Evolutionary conservation across 2,329 filamentous ascomycete species (phyloP).

Genomic region (Stachybotrys elegans): DNA sequence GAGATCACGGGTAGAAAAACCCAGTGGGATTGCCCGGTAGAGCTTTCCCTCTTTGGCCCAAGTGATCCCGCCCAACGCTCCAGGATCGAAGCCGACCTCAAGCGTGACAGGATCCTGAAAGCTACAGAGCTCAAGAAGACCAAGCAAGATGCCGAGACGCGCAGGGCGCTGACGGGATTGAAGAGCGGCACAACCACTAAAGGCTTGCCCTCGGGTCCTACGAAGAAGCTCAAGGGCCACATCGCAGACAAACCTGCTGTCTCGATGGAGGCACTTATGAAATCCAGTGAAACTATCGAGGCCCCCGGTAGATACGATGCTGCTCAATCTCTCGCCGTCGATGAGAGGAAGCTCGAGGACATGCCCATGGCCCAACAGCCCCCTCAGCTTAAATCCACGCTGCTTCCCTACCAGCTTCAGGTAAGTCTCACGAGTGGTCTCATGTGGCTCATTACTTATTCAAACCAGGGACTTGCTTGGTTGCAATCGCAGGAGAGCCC

Average conservation of each 20-base stretch:
- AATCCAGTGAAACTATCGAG: constrained; percentile 62
- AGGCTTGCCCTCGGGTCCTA: constrained; percentile 22
- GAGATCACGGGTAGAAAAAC: constrained; percentile 62
- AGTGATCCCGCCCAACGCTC: constrained; percentile 46
- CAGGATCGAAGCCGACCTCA: constrained; percentile 56
- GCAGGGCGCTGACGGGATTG: constrained; percentile 38
- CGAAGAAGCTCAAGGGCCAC: constrained; percentile 7
- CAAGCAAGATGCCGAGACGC: constrained; percentile 46
- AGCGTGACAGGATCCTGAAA: constrained; percentile 58
- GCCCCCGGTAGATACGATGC: constrained; percentile 59
- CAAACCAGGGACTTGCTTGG: constrained; percentile 69
- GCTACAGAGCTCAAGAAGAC: constrained; percentile 51
- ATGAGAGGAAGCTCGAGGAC: constrained; percentile 63
- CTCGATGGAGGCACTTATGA: constrained; percentile 59
- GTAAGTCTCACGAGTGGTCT: constrained; percentile 21
- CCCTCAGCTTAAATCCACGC: constrained; percentile 52
- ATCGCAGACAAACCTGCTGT: constrained; percentile 29
- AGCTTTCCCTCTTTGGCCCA: constrained; percentile 65
- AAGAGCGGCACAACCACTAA: constrained; percentile 32
- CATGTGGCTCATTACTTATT: constrained; percentile 8
- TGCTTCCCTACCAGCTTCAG: constrained; percentile 76
- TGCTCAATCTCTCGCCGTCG: constrained; percentile 64
- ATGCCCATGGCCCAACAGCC: constrained; percentile 73
- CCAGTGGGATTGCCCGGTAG: constrained; percentile 66
- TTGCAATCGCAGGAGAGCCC: constrained; percentile 73